phyloP scores from a whole-genome alignment of 106 monocot species.

The Apostasia shenzhenica region DNA sequence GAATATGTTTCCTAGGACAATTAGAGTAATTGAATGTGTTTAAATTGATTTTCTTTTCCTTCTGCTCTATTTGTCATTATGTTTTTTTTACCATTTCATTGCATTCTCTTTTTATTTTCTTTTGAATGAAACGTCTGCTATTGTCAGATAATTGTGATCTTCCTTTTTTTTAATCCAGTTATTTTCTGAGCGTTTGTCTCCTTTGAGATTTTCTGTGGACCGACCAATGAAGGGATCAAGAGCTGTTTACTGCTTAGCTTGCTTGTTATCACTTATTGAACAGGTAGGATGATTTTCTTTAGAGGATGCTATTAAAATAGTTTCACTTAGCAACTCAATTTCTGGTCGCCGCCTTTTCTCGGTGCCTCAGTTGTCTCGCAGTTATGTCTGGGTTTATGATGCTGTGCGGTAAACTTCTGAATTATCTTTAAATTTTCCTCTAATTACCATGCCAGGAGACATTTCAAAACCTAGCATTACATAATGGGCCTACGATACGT shows the following conservation, averaged over 20 bases:
- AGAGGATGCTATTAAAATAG: not conserved
- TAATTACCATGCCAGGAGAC: too few relatives aligned
- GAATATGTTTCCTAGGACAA: too few relatives aligned
- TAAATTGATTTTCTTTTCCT: not conserved
- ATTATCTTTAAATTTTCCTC: too few relatives aligned
- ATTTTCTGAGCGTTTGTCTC: constrained; percentile 43
- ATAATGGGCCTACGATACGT: too few relatives aligned
- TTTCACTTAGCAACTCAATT: not conserved
- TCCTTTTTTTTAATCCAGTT: constrained; percentile 41
- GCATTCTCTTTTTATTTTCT: not conserved
- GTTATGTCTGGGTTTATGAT: too few relatives aligned
- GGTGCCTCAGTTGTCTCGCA: too few relatives aligned
- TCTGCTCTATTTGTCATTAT: not conserved
- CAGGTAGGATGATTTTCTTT: constrained; percentile 41
- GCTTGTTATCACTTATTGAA: constrained; percentile 87
- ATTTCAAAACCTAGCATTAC: too few relatives aligned
- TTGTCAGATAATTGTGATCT: too few relatives aligned
- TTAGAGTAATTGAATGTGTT: too few relatives aligned
- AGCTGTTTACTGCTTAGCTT: constrained; percentile 68
- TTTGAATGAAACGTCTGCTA: not conserved
- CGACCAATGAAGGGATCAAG: constrained; percentile 47
- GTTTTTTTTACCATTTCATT: not conserved
- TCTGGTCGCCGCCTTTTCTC: not conserved
- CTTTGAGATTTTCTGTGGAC: constrained; percentile 34
- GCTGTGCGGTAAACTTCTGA: too few relatives aligned